Percentiles rank a stretch among this genome's conserved stretches.
Conservation (phyloP, 1,139 yeast genomes). For the Yamadazyma blattariae region DNA sequence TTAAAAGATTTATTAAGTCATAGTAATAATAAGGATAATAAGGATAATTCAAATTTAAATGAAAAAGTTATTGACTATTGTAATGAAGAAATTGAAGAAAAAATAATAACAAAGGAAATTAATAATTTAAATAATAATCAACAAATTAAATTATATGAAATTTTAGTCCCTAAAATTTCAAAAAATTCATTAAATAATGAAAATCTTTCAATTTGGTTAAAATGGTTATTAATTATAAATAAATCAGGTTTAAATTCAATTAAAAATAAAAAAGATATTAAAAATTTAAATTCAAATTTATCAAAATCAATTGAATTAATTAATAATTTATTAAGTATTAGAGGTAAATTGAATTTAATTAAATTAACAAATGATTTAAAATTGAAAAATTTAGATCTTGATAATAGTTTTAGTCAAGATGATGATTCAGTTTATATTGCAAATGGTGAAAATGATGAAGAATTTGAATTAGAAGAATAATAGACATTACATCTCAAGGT, state of each 20-base stretch:
- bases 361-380: constrained; percentile 39
- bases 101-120: constrained; percentile 34
- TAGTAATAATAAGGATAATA: too few species aligned
- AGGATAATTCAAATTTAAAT: too few species aligned
- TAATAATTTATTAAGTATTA: constrained; percentile 40
- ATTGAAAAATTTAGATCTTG: constrained; percentile 23
- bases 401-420: constrained; percentile 18
- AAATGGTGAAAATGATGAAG: constrained; percentile 44
- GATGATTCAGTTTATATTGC: constrained; percentile 28
- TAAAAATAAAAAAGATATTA: constrained; percentile 9
- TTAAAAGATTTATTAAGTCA: background rate
- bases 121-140: constrained; percentile 19
- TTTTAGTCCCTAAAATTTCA: constrained; percentile 32
- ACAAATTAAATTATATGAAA: constrained; percentile 27
- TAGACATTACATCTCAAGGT: too few species aligned
- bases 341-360: constrained; percentile 44
- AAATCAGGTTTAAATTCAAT: constrained; percentile 16
- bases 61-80: constrained; percentile 26
- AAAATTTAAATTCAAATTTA: constrained; percentile 21
- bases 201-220: constrained; percentile 44
- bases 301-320: constrained; percentile 31
- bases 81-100: constrained; percentile 30
- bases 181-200: constrained; percentile 30
- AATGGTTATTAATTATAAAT: constrained; percentile 45
- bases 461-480: background rate